Conservation (phyloP, 2,329 filamentous ascomycete genomes). For the Aspergillus melleus region DNA sequence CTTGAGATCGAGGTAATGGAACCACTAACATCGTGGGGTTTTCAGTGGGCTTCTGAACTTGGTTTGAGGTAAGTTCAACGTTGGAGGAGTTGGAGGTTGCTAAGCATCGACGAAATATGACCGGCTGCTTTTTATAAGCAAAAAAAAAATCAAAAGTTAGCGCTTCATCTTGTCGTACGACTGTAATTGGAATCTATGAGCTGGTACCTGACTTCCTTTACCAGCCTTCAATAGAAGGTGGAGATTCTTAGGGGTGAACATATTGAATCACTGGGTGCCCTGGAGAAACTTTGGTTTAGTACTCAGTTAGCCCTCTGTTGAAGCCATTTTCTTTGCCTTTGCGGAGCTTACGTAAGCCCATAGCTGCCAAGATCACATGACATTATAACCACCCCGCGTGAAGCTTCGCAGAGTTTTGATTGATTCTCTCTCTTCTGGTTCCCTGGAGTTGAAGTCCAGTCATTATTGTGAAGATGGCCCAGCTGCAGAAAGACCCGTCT, state of each 20-base stretch:
- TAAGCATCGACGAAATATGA: not conserved
- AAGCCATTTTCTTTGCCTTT: not conserved
- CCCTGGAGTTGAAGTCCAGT: not conserved
- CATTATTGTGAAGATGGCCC: slow-evolving; percentile 13
- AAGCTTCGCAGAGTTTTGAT: not conserved
- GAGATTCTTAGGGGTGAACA: not conserved
- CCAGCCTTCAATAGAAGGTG: not conserved
- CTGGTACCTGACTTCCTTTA: not conserved
- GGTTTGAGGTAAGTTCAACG: not conserved
- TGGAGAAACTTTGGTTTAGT: not conserved
- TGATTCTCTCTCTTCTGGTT: too few relatives aligned
- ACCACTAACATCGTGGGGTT: not conserved
- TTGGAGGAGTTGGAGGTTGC: not conserved
- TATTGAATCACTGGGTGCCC: not conserved
- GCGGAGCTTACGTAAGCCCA: not conserved
- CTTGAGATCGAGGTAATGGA: not conserved
- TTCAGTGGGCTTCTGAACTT: not conserved
- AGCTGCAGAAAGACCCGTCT: slow-evolving; percentile 13
- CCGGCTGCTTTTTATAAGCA: not conserved
- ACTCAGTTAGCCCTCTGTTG: not conserved
- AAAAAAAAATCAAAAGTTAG: not conserved
- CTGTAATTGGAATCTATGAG: not conserved
- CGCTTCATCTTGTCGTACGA: not conserved
- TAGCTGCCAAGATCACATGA: not conserved
- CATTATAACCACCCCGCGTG: not conserved